Evolutionary conservation across 495 filamentous ascomycete genomes (phyloP).

Genomic region (Talaromyces thailandensis): DNA sequence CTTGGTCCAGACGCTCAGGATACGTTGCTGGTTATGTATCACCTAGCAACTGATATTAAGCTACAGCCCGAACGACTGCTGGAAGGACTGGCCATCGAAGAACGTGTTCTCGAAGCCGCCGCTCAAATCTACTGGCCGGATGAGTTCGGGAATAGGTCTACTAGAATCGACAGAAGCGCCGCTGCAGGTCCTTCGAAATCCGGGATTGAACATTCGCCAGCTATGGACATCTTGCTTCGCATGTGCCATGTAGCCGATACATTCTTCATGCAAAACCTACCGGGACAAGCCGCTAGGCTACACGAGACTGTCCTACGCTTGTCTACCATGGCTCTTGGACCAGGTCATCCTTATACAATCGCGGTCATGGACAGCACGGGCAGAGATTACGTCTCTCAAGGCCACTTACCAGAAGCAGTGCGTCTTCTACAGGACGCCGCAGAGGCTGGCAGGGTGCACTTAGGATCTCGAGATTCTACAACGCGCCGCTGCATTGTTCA

Average conservation of each 20-base stretch:
- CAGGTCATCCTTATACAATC: constrained; percentile 6
- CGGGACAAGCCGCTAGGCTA: neutral
- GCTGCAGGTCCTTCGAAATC: neutral
- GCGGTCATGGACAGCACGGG: constrained; percentile 6
- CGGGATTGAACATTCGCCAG: constrained; percentile 1
- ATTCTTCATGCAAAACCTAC: constrained; percentile 1
- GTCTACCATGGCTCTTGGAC: constrained; percentile 6
- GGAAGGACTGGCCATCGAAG: constrained; percentile 2
- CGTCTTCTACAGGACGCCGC: constrained; percentile 9
- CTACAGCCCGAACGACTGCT: constrained; percentile 2
- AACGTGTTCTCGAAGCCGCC: neutral
- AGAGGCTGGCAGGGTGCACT: constrained; percentile 3
- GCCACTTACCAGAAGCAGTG: constrained; percentile 6
- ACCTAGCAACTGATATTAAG: constrained; percentile 7
- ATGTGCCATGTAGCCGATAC: constrained; percentile 1
- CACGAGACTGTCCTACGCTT: constrained; percentile 3
- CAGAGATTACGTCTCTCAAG: constrained; percentile 5
- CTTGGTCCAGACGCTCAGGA: constrained; percentile 1
- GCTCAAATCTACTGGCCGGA: neutral
- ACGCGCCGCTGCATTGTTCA: constrained; percentile 2
- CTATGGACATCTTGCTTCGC: neutral
- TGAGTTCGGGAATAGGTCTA: neutral
- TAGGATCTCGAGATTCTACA: constrained; percentile 8
- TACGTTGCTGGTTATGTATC: constrained; percentile 8
- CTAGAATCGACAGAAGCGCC: neutral